A percentile compares a stretch with the other conserved stretches of the same genome.
These are phyloP conservation scores for Parsonsia alboflavescens DNA, from an alignment of 257 asterid species.

Conservation along the genomic window DNA sequence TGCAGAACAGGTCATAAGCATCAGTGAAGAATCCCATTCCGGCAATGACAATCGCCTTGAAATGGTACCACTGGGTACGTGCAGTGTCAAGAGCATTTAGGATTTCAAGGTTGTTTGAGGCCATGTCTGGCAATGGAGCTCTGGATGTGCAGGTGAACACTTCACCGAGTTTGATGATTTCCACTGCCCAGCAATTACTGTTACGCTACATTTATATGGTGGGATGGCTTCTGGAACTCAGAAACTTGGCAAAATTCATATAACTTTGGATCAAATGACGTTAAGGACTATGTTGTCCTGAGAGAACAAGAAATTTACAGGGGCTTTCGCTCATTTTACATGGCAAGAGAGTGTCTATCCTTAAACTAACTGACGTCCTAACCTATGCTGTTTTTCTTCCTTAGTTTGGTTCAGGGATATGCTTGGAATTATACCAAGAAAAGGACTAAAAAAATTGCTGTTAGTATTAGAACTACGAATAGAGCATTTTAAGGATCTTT, in stretches of 20 bases:
- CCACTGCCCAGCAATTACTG: neutral
- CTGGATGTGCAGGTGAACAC: neutral
- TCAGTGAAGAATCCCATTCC: constrained; percentile 36
- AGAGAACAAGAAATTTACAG: constrained; percentile 20
- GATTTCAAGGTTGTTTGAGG: constrained; percentile 20
- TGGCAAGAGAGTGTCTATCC: neutral
- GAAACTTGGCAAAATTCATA: neutral
- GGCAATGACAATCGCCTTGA: constrained; percentile 27
- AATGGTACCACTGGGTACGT: constrained; percentile 26
- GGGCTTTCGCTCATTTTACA: neutral
- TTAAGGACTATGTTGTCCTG: constrained; percentile 14
- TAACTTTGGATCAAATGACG: constrained; percentile 3
- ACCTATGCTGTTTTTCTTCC: neutral
- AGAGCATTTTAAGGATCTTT: neutral
- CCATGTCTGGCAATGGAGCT: constrained; percentile 9
- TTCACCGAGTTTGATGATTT: neutral
- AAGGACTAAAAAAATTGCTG: neutral
- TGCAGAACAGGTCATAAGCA: constrained; percentile 30
- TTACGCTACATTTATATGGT: neutral
- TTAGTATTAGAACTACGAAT: neutral
- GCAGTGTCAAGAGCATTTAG: constrained; percentile 27
- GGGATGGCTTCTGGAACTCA: neutral
- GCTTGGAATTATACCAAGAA: constrained; percentile 11
- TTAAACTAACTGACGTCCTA: neutral
- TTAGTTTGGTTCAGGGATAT: constrained; percentile 19